phyloP scores from a whole-genome alignment of 306 rosid species.

The Rubus idaeus region DNA sequence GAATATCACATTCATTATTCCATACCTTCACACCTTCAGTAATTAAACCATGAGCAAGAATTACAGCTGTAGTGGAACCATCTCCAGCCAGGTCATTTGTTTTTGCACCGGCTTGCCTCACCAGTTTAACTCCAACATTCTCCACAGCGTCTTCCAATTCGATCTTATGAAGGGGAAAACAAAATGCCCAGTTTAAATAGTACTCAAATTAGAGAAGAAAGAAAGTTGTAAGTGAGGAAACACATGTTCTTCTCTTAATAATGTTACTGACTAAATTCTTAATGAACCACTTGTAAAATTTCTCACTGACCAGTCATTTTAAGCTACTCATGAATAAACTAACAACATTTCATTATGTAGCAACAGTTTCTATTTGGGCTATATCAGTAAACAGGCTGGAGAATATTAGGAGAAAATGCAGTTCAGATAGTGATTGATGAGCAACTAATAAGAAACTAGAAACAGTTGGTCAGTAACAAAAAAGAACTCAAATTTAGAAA shows the following conservation, averaged over 20 bases:
- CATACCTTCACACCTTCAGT: slow-evolving; percentile 86
- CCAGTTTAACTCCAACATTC: slow-evolving; percentile 92
- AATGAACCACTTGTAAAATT: background rate
- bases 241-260: background rate
- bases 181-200: background rate
- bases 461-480: background rate
- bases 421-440: background rate
- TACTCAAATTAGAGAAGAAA: background rate
- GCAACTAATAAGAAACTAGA: background rate
- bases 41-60: slow-evolving; percentile 94
- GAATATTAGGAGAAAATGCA: background rate
- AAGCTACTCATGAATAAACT: background rate
- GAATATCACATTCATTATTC: background rate
- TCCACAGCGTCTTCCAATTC: slow-evolving; percentile 91
- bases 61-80: slow-evolving; percentile 85
- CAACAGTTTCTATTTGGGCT: background rate
- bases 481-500: background rate
- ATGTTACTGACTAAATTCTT: background rate
- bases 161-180: slow-evolving; percentile 41
- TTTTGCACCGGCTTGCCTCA: slow-evolving; percentile 96
- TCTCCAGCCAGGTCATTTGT: slow-evolving; percentile 93
- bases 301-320: background rate
- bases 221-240: background rate
- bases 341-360: background rate
- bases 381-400: background rate